A percentile compares a stretch with the other conserved stretches of the same genome.
phyloP scores from a whole-genome alignment of 352 stramenopile species.

The Globisporangium megalacanthum region DNA sequence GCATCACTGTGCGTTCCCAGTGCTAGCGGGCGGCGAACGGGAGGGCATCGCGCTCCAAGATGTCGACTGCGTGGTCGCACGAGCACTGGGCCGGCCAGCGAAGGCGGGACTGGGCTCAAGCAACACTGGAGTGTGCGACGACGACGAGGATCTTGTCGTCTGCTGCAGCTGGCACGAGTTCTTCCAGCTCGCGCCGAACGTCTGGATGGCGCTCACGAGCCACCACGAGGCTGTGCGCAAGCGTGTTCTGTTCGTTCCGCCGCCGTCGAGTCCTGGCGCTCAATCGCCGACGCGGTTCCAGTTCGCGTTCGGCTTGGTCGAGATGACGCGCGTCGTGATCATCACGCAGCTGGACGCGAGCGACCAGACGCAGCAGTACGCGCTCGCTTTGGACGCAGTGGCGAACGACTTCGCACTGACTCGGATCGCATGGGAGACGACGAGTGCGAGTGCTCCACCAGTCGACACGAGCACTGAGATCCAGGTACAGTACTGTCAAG shows the following conservation, averaged over 20 bases:
- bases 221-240: conserved; percentile 13
- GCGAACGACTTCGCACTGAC: conserved; percentile 19
- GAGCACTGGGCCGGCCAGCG: not conserved
- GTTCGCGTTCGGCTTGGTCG: conserved; percentile 9
- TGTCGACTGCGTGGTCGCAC: not conserved
- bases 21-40: not conserved
- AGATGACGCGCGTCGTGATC: conserved; percentile 9
- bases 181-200: conserved; percentile 17
- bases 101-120: not conserved
- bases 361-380: not conserved
- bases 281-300: not conserved
- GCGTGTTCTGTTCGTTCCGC: conserved; percentile 1
- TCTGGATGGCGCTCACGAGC: conserved; percentile 21
- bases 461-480: not conserved
- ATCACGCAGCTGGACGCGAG: not conserved
- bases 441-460: not conserved
- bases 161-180: conserved; percentile 22
- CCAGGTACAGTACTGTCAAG: conserved; percentile 1
- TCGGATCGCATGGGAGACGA: conserved; percentile 3
- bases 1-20: conserved; percentile 26
- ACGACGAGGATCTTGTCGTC: conserved; percentile 3
- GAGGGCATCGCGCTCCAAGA: conserved; percentile 7
- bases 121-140: not conserved
- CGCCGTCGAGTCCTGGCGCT: not conserved
- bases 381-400: conserved; percentile 15